Conservation (phyloP, 495 filamentous ascomycete species). For the Aspergillus mulundensis region DNA sequence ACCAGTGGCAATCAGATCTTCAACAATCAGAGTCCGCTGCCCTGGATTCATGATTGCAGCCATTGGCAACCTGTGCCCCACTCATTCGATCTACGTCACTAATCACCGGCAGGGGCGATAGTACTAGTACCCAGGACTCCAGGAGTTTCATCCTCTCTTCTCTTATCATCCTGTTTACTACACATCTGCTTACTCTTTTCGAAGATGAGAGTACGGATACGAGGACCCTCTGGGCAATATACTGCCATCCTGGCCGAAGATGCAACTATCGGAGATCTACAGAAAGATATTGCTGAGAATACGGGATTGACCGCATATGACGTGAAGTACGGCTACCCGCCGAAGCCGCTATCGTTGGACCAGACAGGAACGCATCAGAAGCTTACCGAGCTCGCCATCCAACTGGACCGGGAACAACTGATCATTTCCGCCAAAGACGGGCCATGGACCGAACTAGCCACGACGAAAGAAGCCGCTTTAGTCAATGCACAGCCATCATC, state of each 20-base stretch:
- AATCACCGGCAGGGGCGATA: background rate
- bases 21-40: too few relatives aligned
- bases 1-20: too few relatives aligned
- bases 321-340: slow-evolving; percentile 83
- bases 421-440: slow-evolving; percentile 56
- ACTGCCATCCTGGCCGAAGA: slow-evolving; percentile 61
- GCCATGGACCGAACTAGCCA: slow-evolving; percentile 14
- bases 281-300: slow-evolving; percentile 48
- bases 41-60: too few relatives aligned
- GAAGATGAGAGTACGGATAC: slow-evolving; percentile 58
- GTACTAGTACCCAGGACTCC: too few relatives aligned
- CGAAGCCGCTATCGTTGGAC: slow-evolving; percentile 60
- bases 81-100: background rate
- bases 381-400: slow-evolving; percentile 55
- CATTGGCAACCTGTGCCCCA: background rate
- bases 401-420: slow-evolving; percentile 77
- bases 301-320: slow-evolving; percentile 56
- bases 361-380: slow-evolving; percentile 39
- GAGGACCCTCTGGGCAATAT: slow-evolving; percentile 58
- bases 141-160: background rate
- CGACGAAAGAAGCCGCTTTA: slow-evolving; percentile 17
- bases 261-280: slow-evolving; percentile 62
- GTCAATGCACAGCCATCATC: slow-evolving; percentile 19
- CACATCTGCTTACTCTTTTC: background rate
- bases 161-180: background rate